Percentiles rank a stretch among this genome's conserved stretches.
Conservation (phyloP, 1,139 yeast species). For the Zygoascus sp. region DNA sequence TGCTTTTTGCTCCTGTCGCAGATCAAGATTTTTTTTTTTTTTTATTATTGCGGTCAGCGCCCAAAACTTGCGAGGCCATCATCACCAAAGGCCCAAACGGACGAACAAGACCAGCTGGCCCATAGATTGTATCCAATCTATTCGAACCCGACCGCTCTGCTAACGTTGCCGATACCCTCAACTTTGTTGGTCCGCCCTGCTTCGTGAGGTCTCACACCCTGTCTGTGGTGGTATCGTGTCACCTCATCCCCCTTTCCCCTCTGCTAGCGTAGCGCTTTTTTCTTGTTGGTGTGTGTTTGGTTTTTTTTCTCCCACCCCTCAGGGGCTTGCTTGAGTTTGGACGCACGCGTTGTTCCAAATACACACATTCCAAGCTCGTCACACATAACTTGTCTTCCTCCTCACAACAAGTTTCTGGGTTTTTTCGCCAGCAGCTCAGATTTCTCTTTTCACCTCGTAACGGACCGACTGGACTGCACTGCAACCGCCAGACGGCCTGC, state of each 20-base stretch:
- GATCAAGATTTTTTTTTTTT: background rate
- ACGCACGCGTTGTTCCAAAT: background rate
- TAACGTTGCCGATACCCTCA: background rate
- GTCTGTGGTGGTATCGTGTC: no score
- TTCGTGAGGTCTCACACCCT: background rate
- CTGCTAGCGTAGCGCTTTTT: background rate
- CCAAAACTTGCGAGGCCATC: background rate
- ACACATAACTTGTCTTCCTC: background rate
- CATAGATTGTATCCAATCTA: no score
- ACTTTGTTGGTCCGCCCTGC: background rate
- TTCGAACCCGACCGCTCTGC: no score
- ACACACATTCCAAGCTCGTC: background rate
- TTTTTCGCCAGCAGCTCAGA: background rate
- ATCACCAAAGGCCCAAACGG: background rate
- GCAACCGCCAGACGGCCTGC: no score
- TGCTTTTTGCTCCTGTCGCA: background rate
- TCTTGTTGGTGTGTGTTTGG: no score
- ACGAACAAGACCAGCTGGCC: no score
- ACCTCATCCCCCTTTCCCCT: no score
- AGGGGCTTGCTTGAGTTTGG: background rate
- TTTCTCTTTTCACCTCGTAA: background rate
- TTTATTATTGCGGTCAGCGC: background rate
- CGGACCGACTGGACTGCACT: no score
- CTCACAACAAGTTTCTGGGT: background rate
- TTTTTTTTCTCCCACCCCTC: background rate